Evolutionary conservation across 2,329 filamentous ascomycete genomes (phyloP).

Genomic region (Fonsecaea pedrosoi): DNA sequence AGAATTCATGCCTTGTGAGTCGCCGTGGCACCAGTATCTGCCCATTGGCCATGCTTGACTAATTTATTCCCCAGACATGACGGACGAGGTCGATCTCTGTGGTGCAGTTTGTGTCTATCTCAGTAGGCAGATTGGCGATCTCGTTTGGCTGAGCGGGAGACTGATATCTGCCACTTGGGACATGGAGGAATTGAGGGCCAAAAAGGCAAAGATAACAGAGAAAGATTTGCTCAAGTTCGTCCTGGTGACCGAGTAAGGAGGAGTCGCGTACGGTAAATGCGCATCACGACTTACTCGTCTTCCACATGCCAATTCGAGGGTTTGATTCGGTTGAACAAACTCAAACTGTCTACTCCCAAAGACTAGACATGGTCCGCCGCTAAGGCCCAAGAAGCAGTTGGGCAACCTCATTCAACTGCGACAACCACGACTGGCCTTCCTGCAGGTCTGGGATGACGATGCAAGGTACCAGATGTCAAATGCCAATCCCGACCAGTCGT

Average conservation of each 20-base stretch:
- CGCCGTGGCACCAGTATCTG: background rate
- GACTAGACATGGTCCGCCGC: background rate
- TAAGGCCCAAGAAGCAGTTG: conserved; percentile 6
- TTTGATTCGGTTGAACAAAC: background rate
- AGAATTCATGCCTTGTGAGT: conserved; percentile 34
- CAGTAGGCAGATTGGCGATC: conserved; percentile 15
- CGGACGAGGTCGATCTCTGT: conserved; percentile 40
- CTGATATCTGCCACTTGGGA: conserved; percentile 35
- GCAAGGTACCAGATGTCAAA: conserved; percentile 21
- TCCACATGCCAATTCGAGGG: background rate
- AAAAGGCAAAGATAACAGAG: conserved; percentile 28
- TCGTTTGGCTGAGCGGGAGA: conserved; percentile 34
- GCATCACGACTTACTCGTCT: background rate
- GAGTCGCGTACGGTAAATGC: background rate
- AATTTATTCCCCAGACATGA: conserved; percentile 29
- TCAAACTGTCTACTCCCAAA: background rate
- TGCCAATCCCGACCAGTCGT: conserved; percentile 14
- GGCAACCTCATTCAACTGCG: background rate
- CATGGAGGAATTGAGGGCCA: conserved; percentile 32
- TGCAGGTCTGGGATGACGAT: conserved; percentile 18
- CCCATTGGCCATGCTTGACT: background rate
- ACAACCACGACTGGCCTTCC: background rate
- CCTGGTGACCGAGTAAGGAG: conserved; percentile 18
- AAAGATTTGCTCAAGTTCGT: conserved; percentile 34
- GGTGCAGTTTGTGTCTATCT: conserved; percentile 42